A percentile compares a stretch with the other conserved stretches of the same genome.
Conservation (phyloP, 2,329 filamentous ascomycete species). For the Trichoderma semiorbis region DNA sequence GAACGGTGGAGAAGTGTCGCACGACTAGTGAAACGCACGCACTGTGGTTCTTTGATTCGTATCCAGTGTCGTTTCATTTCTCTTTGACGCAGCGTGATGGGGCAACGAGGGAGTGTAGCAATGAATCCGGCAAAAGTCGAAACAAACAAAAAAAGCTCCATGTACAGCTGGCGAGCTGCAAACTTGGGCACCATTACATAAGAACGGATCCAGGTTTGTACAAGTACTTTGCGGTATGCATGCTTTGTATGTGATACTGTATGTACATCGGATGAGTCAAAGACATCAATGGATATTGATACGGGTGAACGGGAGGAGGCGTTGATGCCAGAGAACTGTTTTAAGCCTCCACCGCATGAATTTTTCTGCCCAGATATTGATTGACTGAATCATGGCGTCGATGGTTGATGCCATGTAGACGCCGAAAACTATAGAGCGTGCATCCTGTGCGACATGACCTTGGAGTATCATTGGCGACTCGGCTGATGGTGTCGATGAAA, state of each 20-base stretch:
- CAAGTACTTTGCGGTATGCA: neutral
- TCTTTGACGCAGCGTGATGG: neutral
- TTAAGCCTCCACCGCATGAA: neutral
- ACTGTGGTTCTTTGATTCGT: neutral
- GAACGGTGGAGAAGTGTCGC: neutral
- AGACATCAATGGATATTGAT: neutral
- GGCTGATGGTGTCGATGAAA: neutral
- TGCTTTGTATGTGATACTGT: no score
- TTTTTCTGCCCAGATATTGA: constrained; percentile 1
- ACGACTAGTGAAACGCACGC: neutral
- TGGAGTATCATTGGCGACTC: neutral
- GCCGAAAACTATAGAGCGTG: constrained; percentile 3
- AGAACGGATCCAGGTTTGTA: neutral
- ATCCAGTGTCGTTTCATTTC: neutral
- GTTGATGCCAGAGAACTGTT: neutral
- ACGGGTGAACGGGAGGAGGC: neutral
- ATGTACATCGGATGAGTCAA: neutral
- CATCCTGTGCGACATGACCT: neutral
- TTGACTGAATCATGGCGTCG: neutral
- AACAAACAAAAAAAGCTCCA: neutral
- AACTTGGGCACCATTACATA: constrained; percentile 15
- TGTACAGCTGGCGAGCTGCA: neutral
- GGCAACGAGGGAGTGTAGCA: constrained; percentile 9
- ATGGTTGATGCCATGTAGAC: neutral
- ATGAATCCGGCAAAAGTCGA: neutral